These are phyloP conservation scores for Candida mattraensis DNA, from an alignment of 805 yeast genomes.

Conservation along the genomic window DNA sequence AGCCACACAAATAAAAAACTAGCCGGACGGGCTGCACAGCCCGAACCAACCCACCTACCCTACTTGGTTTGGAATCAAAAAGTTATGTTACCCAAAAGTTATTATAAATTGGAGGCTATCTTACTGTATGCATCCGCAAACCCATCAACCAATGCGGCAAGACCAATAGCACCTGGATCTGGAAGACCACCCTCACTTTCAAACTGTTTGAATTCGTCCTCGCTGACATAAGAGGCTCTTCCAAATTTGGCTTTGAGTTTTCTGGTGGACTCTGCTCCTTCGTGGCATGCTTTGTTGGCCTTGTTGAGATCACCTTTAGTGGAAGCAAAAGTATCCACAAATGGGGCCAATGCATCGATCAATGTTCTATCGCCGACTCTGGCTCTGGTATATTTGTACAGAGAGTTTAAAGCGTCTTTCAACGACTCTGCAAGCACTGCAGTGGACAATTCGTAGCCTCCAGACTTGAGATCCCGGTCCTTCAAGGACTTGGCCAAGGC, in stretches of 20 bases:
- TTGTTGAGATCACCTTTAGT: constrained; percentile 48
- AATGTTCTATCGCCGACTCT: constrained; percentile 86
- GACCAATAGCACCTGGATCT: constrained; percentile 94
- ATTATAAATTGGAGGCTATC: constrained; percentile 18
- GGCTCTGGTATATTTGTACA: constrained; percentile 86
- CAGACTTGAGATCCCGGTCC: constrained; percentile 38
- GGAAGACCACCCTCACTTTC: constrained; percentile 72
- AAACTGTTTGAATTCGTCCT: constrained; percentile 51
- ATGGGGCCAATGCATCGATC: constrained; percentile 87
- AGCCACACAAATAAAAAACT: no score
- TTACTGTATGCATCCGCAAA: constrained; percentile 29
- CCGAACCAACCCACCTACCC: no score
- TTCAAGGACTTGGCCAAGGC: constrained; percentile 61
- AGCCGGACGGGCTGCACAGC: no score
- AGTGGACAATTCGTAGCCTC: constrained; percentile 32
- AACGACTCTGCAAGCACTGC: constrained; percentile 49
- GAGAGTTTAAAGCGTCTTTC: constrained; percentile 61
- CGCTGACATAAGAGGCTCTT: constrained; percentile 84
- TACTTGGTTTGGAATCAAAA: background rate
- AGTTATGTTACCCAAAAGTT: background rate
- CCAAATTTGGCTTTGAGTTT: constrained; percentile 84
- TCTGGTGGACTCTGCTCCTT: constrained; percentile 77
- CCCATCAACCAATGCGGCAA: constrained; percentile 42
- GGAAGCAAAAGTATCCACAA: constrained; percentile 58
- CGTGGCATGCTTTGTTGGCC: constrained; percentile 68